These are phyloP conservation scores for Chrysanthemum lavandulifolium DNA, from an alignment of 129 eudicot genomes.

Conservation along the genomic window DNA sequence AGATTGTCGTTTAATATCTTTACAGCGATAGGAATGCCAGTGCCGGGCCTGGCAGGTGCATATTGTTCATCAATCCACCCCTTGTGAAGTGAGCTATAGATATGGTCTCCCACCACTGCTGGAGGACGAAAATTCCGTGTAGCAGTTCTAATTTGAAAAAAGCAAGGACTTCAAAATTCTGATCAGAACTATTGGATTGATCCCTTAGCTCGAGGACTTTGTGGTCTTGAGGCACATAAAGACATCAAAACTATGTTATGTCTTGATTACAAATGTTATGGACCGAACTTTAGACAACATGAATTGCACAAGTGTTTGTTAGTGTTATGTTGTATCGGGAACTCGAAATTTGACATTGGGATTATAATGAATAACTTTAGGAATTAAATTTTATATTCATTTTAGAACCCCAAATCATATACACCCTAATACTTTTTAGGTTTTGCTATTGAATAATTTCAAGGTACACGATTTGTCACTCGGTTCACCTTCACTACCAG, in stretches of 20 bases:
- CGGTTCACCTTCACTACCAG: neutral
- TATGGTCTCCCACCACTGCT: conserved; percentile 47
- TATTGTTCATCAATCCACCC: conserved; percentile 61
- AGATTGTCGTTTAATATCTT: conserved; percentile 44
- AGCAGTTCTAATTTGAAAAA: conserved; percentile 37
- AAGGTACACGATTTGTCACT: conserved; percentile 2
- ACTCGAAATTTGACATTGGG: neutral
- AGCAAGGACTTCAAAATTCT: conserved; percentile 40
- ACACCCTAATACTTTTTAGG: neutral
- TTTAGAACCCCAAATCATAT: neutral
- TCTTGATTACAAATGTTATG: no score
- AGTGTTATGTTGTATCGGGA: no score
- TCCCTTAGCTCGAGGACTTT: conserved; percentile 28
- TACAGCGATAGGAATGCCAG: conserved; percentile 48
- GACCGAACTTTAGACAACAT: no score
- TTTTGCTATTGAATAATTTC: neutral
- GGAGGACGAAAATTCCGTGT: conserved; percentile 55
- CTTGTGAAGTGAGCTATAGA: conserved; percentile 42
- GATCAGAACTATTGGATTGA: conserved; percentile 26
- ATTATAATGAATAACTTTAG: no score
- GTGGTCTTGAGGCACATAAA: conserved; percentile 12
- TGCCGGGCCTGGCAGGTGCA: conserved; percentile 45
- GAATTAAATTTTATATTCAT: no score
- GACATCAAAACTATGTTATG: neutral
- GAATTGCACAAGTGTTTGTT: neutral